Conservation (phyloP, 169 alveolate genomes). For the Plasmodium vinckei region DNA sequence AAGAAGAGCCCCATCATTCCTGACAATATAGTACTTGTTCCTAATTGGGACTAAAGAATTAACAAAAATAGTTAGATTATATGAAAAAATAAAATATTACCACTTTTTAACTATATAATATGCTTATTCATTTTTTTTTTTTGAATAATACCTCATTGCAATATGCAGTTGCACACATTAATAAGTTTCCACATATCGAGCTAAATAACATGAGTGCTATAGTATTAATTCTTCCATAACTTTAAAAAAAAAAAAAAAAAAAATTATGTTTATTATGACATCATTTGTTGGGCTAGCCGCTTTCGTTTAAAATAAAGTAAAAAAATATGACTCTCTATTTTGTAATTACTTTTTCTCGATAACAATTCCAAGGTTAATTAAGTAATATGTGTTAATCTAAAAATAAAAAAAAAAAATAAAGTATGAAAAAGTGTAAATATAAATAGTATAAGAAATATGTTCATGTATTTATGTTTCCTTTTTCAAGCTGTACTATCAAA, state of each 20-base stretch:
- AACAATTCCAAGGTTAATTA: constrained; percentile 46
- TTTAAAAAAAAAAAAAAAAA: background rate
- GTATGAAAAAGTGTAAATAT: background rate
- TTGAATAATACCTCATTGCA: constrained; percentile 14
- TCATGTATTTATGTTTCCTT: background rate
- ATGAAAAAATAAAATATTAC: background rate
- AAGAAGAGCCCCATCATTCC: constrained; percentile 58
- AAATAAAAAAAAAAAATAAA: background rate
- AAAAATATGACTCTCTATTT: background rate
- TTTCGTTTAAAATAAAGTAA: too few relatives aligned
- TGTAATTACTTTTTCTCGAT: constrained; percentile 32
- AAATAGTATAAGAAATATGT: background rate
- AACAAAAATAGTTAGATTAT: background rate
- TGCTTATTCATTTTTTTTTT: background rate
- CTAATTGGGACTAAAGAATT: constrained; percentile 22
- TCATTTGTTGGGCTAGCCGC: too few relatives aligned
- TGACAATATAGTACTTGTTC: constrained; percentile 31
- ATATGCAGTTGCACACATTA: constrained; percentile 27
- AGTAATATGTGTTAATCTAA: constrained; percentile 52
- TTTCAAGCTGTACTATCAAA: constrained; percentile 13
- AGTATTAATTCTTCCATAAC: constrained; percentile 24
- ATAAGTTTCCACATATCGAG: constrained; percentile 28
- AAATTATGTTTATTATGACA: too few relatives aligned
- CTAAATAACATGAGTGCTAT: constrained; percentile 23
- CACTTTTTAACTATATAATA: background rate